Evolutionary conservation across 345 rosid species (phyloP).

Genomic region (Linum tenue): DNA sequence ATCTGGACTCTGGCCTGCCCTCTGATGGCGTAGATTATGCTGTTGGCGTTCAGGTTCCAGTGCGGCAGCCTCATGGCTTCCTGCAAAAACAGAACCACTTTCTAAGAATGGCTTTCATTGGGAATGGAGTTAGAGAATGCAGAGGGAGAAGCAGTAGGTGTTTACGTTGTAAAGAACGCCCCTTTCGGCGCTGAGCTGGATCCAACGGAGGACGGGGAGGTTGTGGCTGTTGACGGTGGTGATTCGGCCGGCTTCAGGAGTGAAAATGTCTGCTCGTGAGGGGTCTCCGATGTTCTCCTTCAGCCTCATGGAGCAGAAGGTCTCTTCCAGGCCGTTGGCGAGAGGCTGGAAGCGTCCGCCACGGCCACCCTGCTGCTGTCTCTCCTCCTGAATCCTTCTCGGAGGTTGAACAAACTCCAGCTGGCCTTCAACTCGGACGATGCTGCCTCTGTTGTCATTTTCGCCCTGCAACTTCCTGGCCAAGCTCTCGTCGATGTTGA

Average conservation of each 20-base stretch:
- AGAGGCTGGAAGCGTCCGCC: constrained; percentile 3
- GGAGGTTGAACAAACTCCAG: constrained; percentile 48
- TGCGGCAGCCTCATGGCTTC: constrained; percentile 53
- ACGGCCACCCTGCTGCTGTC: background rate
- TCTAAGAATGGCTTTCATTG: constrained; percentile 17
- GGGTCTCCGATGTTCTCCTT: constrained; percentile 57
- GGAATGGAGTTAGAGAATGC: background rate
- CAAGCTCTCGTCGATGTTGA: constrained; percentile 36
- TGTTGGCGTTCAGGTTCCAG: constrained; percentile 56
- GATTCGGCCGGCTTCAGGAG: constrained; percentile 46
- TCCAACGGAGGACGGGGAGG: constrained; percentile 46
- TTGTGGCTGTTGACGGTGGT: constrained; percentile 43
- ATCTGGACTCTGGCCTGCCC: constrained; percentile 52
- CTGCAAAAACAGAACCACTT: constrained; percentile 23
- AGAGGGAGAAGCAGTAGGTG: background rate
- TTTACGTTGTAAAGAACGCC: constrained; percentile 33
- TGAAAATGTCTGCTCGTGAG: constrained; percentile 45
- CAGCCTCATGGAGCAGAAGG: constrained; percentile 52
- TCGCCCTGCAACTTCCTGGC: constrained; percentile 40
- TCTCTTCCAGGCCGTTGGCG: constrained; percentile 65
- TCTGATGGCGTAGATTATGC: constrained; percentile 42
- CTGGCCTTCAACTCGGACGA: constrained; percentile 41
- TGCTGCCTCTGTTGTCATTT: constrained; percentile 43
- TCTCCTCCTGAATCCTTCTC: constrained; percentile 9
- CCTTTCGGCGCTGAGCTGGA: constrained; percentile 52